These are phyloP conservation scores for Cucumis sativus DNA, from an alignment of 306 rosid genomes.

Conservation along the genomic window DNA sequence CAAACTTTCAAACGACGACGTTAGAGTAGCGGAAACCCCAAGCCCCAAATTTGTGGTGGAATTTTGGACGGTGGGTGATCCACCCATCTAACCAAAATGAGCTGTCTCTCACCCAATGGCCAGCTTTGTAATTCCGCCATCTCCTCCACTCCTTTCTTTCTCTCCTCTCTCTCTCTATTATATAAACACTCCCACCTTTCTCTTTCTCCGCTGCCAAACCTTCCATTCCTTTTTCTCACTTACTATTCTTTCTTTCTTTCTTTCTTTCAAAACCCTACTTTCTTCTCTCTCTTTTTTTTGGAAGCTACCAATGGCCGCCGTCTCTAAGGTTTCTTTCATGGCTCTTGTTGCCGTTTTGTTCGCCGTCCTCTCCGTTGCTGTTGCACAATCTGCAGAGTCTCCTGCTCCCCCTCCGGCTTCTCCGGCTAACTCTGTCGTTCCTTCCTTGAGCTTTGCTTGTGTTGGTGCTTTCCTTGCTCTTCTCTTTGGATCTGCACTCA, in stretches of 20 bases:
- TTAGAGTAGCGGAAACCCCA: background rate
- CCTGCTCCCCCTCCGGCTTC: conserved; percentile 82
- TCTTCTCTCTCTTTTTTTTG: no score
- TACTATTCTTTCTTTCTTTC: background rate
- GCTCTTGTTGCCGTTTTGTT: conserved; percentile 27
- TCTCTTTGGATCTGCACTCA: conserved; percentile 49
- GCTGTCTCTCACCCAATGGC: conserved; percentile 39
- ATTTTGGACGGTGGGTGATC: conserved; percentile 4
- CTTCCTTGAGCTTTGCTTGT: conserved; percentile 36
- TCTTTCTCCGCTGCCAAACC: background rate
- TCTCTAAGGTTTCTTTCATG: conserved; percentile 22
- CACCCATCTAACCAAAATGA: conserved; percentile 1
- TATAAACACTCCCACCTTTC: background rate
- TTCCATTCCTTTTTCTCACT: background rate
- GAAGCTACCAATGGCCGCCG: conserved; percentile 53
- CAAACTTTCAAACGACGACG: background rate
- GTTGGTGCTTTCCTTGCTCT: conserved; percentile 40
- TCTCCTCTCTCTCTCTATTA: conserved; percentile 25
- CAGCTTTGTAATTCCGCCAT: conserved; percentile 62
- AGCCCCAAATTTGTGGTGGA: background rate
- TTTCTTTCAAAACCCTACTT: conserved; percentile 10
- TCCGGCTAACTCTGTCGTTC: conserved; percentile 32
- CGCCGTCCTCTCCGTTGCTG: conserved; percentile 27
- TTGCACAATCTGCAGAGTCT: conserved; percentile 36
- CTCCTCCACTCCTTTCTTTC: background rate